Evolutionary conservation across 306 rosid genomes (phyloP), one percentile per base, ranked within the genome.

Genomic region (Comarum palustre): DNA sequence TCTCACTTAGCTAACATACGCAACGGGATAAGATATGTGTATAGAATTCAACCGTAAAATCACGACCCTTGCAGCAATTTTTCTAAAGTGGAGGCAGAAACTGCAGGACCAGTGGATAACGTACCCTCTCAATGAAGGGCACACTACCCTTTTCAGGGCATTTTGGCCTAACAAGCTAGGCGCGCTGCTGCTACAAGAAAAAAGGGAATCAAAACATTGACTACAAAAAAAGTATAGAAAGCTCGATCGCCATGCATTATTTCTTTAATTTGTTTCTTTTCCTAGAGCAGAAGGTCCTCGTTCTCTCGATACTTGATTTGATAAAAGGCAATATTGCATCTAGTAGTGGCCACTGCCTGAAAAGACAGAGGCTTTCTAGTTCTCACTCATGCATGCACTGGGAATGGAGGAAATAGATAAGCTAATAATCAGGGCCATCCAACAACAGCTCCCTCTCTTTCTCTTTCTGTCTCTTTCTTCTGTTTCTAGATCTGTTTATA

Each of bases 291-390:
- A 78, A 81, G 82, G 52, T 83, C 68, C 19, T 68, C 64, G 74
- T 45, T 80, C 63, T 59, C 38, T 68, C 74, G 74, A 27, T 27
- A 55, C 85, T 69, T 62, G 48, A 65, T 81, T 45, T 74, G 73
- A 81, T 72, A 78, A 83, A 84, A 73, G 76, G 72, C 61, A 38
- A 8, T 4, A 43, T 24, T 52, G 50, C 66, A 39, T 50, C 19
- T 60, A 36, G 58, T 63, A 68, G 83, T 80, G 84, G 86, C 68
- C 78, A 80, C 83, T 79, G 45, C 68, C 73, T 54, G 4, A 29
- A 31, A 59, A 29, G 29, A 66, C 46, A 59, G 32, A 69, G 70
- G 57, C 19, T 22, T 16, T 39, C 20, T 68, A 27, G 65, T 41
- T 29, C n/a, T 58, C 64, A 75, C 16, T n/a, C 10, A 36, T 63